Conservation (phyloP, 2,329 filamentous ascomycete genomes). For the Claviceps purpurea region DNA sequence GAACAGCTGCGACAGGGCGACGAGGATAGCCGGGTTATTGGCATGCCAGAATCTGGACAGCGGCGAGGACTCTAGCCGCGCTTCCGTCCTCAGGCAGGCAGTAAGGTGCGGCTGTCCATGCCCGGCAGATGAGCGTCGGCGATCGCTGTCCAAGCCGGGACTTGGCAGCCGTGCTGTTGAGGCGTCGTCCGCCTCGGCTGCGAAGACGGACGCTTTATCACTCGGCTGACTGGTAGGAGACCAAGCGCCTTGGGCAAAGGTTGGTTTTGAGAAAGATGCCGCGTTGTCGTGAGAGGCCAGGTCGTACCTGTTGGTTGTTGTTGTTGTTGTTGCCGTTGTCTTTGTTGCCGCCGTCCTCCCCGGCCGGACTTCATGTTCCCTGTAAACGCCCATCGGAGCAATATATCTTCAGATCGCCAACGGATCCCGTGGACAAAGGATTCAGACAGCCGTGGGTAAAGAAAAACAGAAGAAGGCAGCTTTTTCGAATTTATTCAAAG, state of each 20-base stretch:
- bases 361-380: not conserved
- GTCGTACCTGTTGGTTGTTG: not conserved
- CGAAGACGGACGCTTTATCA: constrained; percentile 2
- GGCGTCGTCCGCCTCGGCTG: not conserved
- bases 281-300: not conserved
- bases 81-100: not conserved
- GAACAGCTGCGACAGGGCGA: constrained; percentile 67
- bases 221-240: not conserved
- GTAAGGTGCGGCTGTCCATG: not conserved
- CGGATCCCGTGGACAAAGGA: no score
- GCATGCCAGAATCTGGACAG: constrained; percentile 37
- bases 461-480: not conserved
- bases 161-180: constrained; percentile 10
- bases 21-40: constrained; percentile 61
- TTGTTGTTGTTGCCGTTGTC: not conserved
- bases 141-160: constrained; percentile 9
- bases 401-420: no score
- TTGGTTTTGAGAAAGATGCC: constrained; percentile 2
- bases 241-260: no score
- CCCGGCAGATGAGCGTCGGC: constrained; percentile 7
- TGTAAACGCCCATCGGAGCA: not conserved
- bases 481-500: not conserved
- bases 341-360: not conserved
- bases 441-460: not conserved
- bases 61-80: constrained; percentile 7